A percentile compares a stretch with the other conserved stretches of the same genome.
phyloP scores from a whole-genome alignment of 1,139 yeast genomes.

The Lodderomyces orthopsilosis region DNA sequence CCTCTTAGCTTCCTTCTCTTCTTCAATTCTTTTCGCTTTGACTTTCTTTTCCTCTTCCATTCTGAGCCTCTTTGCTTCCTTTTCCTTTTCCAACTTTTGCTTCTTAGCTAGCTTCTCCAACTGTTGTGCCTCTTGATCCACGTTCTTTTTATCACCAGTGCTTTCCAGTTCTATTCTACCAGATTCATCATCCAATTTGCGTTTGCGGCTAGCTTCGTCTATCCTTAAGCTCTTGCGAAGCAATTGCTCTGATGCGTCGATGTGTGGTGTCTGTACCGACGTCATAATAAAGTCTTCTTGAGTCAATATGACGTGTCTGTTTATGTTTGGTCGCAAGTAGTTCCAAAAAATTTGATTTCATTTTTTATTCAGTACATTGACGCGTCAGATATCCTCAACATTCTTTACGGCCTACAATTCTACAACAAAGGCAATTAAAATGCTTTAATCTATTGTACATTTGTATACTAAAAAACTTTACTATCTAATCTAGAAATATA shows the following conservation, averaged over 20 bases:
- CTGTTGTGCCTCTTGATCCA: neutral
- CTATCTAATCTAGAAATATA: neutral
- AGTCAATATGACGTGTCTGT: neutral
- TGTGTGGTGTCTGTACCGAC: neutral
- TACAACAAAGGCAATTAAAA: neutral
- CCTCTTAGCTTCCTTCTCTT: neutral
- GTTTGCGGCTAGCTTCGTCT: neutral
- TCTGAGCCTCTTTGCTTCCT: conserved; percentile 1
- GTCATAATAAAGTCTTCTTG: neutral
- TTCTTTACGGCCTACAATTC: too few species aligned
- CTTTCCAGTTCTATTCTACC: neutral
- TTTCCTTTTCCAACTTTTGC: neutral
- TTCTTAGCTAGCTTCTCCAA: conserved; percentile 1
- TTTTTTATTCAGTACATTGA: neutral
- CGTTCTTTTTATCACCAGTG: neutral
- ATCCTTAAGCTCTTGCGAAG: neutral
- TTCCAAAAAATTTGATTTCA: neutral
- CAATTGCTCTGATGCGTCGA: neutral
- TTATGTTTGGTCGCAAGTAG: neutral
- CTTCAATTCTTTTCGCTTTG: conserved; percentile 2
- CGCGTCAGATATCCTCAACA: neutral
- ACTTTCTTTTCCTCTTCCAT: neutral
- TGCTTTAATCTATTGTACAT: neutral
- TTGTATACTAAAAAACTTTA: neutral
- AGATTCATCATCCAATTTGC: neutral